Evolutionary conservation across 176 grass and related monocot species (phyloP), one percentile per base, ranked within the genome.

Genomic region (Aechmea fasciata): DNA sequence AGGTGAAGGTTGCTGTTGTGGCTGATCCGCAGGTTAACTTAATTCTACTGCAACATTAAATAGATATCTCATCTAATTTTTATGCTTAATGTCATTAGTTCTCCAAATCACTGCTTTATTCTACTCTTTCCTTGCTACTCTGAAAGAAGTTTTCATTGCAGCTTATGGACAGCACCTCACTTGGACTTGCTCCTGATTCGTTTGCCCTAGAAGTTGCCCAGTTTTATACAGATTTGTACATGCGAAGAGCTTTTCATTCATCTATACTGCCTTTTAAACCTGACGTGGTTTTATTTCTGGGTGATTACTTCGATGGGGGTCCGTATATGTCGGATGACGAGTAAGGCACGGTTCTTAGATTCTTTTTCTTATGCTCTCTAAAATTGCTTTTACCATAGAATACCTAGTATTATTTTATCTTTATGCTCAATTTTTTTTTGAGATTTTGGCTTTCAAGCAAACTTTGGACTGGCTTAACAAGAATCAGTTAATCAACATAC

Each of bases 211-310:
- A 92, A 66, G 72, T 81, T 3, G 81, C 81, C 50, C 86, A 97
- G 19, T 90, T 97, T 73, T 90, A 90, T 74, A 97, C 94, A 52
- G 89, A 97, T 83, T 73, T 97, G 76, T 87, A 92, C 82, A 97
- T 92, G 89, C 90, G 84, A 80, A 92, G 89, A 70, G 86, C 93
- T 69, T 97, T 97, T 73, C 81, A 92, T 72, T 85, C 84, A 74
- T 70, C 80, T 2, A 77, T 97, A 83, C 72, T 92, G 75, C 81
- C 86, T 3, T 90, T 90, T 62, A 83, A 80, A 75, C 93, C 89
- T 75, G 89, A 92, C 28, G 22, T 87, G 41, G 66, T 97, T 69
- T 73, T 97, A 73, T 97, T 92, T 75, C 78, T 97, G 13, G 93
- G 93, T 24, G 93, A 97, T 71, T 79, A 85, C 13, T 97, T 97